Conservation (phyloP, 1,284 basidiomycete species). For the Sanghuangporus baumii region DNA sequence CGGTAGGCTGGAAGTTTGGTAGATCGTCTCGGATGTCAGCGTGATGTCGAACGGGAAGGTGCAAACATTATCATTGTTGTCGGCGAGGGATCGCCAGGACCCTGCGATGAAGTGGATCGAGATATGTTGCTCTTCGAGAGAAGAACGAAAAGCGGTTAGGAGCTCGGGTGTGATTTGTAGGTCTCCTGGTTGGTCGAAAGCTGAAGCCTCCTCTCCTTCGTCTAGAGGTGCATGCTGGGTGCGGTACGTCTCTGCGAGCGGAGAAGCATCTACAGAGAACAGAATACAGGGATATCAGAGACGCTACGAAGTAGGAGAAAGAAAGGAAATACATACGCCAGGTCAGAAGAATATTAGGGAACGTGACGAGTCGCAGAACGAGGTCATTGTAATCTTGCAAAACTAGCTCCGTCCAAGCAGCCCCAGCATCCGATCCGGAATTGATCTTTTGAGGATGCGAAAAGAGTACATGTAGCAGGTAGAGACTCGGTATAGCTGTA, state of each 20-base stretch:
- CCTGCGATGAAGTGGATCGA: slow-evolving; percentile 76
- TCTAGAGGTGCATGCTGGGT: slow-evolving; percentile 22
- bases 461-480: slow-evolving; percentile 64
- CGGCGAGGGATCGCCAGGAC: slow-evolving; percentile 54
- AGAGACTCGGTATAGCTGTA: slow-evolving; percentile 81
- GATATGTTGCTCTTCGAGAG: slow-evolving; percentile 51
- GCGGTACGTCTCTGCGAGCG: slow-evolving; percentile 39
- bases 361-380: slow-evolving; percentile 78
- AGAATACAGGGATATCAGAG: background rate
- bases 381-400: slow-evolving; percentile 92
- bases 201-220: slow-evolving; percentile 25
- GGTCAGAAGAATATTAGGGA: slow-evolving; percentile 84
- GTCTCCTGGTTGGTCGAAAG: slow-evolving; percentile 37
- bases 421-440: background rate
- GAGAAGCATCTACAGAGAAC: slow-evolving; percentile 41
- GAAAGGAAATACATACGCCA: slow-evolving; percentile 58
- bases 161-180: slow-evolving; percentile 62
- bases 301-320: background rate
- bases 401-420: slow-evolving; percentile 54
- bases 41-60: slow-evolving; percentile 59
- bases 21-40: slow-evolving; percentile 92
- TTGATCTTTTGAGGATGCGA: slow-evolving; percentile 22
- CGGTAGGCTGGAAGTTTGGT: slow-evolving; percentile 63
- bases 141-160: slow-evolving; percentile 55
- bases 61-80: slow-evolving; percentile 14